Percentiles rank a stretch among this genome's conserved stretches.
Evolutionary conservation across 768 basidiomycete genomes (phyloP).

Genomic region (Tricholoma sp.): DNA sequence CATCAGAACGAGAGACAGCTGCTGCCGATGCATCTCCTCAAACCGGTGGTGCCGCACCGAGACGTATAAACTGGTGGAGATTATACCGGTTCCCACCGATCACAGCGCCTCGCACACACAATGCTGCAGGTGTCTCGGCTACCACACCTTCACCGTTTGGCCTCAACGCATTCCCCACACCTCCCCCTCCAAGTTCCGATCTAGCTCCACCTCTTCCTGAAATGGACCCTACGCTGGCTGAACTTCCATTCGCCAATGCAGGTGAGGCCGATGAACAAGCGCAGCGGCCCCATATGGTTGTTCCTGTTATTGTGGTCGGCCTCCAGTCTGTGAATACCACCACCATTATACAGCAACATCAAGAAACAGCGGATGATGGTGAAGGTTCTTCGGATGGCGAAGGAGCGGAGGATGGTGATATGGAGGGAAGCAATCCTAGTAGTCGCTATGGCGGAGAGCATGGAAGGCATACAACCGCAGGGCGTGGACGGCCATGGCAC

Average conservation of each 20-base stretch:
- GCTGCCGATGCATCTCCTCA: constrained; percentile 3
- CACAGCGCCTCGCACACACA: constrained; percentile 24
- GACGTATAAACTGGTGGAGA: constrained; percentile 75
- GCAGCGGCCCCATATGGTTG: constrained; percentile 39
- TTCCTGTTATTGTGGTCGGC: constrained; percentile 82
- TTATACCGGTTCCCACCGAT: constrained; percentile 79
- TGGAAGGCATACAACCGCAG: not conserved
- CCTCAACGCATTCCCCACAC: constrained; percentile 7
- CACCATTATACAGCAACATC: constrained; percentile 26
- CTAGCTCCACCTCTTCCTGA: constrained; percentile 1
- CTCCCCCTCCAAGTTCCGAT: constrained; percentile 3
- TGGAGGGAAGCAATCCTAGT: constrained; percentile 8
- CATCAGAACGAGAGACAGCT: not conserved
- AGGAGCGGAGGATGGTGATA: constrained; percentile 6
- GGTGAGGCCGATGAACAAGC: constrained; percentile 4
- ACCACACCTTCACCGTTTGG: constrained; percentile 8
- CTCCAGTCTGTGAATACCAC: constrained; percentile 64
- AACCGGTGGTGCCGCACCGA: constrained; percentile 21
- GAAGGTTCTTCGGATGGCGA: not conserved
- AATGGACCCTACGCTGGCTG: constrained; percentile 13
- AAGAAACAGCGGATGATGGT: constrained; percentile 4
- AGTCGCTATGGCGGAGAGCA: not conserved
- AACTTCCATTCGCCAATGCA: constrained; percentile 12
- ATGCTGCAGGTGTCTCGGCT: constrained; percentile 13
- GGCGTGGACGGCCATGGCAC: constrained; percentile 39